phyloP scores from a whole-genome alignment of 192 early-diverging fungal species.

The Gonapodya sp. region DNA sequence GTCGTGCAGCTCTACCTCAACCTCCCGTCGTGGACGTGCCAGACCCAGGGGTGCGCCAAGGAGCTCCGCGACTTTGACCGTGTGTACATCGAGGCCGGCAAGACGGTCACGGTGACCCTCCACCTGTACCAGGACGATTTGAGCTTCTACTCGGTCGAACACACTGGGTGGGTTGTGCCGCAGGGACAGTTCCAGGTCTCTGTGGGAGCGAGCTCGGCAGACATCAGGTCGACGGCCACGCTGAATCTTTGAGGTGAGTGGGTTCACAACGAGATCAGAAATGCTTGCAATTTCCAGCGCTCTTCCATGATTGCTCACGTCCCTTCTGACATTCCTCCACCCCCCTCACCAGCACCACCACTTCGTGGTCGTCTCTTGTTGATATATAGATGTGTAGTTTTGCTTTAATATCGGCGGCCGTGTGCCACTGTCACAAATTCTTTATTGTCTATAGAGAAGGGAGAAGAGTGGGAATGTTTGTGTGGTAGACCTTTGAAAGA shows the following conservation, averaged over 20 bases:
- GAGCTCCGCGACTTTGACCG: conserved; percentile 25
- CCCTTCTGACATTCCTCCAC: too few relatives aligned
- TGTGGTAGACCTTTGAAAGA: too few relatives aligned
- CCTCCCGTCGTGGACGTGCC: conserved; percentile 21
- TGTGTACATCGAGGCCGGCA: conserved; percentile 24
- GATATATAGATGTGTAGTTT: too few relatives aligned
- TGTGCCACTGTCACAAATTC: too few relatives aligned
- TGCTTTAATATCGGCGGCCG: too few relatives aligned
- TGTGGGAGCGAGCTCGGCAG: conserved; percentile 41
- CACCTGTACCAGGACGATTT: conserved; percentile 28
- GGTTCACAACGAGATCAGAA: too few relatives aligned
- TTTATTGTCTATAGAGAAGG: too few relatives aligned
- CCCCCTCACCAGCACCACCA: too few relatives aligned
- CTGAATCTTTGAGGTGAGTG: not conserved
- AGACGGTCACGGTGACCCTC: conserved; percentile 33
- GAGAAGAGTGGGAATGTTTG: too few relatives aligned
- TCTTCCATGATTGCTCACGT: too few relatives aligned
- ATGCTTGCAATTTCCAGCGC: too few relatives aligned
- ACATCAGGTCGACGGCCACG: conserved; percentile 23
- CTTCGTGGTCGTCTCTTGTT: too few relatives aligned
- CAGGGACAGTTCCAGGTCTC: conserved; percentile 34
- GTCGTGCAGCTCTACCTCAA: conserved; percentile 15
- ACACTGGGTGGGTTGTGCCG: conserved; percentile 30
- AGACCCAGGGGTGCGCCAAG: conserved; percentile 21
- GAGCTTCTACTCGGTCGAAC: conserved; percentile 29